Evolutionary conservation across 371 early-diverging fungal genomes (phyloP).

Genomic region (Mucor velutinosus): DNA sequence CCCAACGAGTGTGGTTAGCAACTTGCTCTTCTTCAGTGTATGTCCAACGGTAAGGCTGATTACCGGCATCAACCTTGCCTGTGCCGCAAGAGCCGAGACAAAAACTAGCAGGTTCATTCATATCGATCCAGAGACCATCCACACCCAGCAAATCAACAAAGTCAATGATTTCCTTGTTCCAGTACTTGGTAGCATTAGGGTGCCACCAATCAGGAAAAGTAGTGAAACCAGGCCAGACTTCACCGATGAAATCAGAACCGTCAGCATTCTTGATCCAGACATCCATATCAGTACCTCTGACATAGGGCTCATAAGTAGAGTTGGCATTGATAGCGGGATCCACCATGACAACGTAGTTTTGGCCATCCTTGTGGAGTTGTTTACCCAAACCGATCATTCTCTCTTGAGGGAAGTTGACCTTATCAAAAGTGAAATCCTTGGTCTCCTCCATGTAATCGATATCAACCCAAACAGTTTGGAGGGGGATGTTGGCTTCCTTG

Average conservation of each 20-base stretch:
- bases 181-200: conserved; percentile 51
- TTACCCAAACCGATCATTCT: conserved; percentile 16
- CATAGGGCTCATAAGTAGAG: conserved; percentile 43
- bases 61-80: conserved; percentile 26
- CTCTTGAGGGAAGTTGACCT: conserved; percentile 48
- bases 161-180: conserved; percentile 43
- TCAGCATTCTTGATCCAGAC: conserved; percentile 56
- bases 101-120: conserved; percentile 69
- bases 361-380: conserved; percentile 13
- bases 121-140: conserved; percentile 74
- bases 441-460: conserved; percentile 30
- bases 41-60: conserved; percentile 28
- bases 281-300: conserved; percentile 42
- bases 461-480: conserved; percentile 8
- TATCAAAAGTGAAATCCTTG: conserved; percentile 56
- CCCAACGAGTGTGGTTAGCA: conserved; percentile 21
- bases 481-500: conserved; percentile 64
- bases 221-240: conserved; percentile 74
- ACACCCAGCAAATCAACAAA: conserved; percentile 29
- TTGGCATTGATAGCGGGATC: conserved; percentile 58
- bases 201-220: conserved; percentile 69
- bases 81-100: conserved; percentile 33
- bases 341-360: conserved; percentile 49
- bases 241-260: conserved; percentile 51
- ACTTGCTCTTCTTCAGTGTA: conserved; percentile 27